These are phyloP conservation scores for Hordeum pubiflorum DNA, from an alignment of 202 grass and related monocot genomes.

Conservation along the genomic window DNA sequence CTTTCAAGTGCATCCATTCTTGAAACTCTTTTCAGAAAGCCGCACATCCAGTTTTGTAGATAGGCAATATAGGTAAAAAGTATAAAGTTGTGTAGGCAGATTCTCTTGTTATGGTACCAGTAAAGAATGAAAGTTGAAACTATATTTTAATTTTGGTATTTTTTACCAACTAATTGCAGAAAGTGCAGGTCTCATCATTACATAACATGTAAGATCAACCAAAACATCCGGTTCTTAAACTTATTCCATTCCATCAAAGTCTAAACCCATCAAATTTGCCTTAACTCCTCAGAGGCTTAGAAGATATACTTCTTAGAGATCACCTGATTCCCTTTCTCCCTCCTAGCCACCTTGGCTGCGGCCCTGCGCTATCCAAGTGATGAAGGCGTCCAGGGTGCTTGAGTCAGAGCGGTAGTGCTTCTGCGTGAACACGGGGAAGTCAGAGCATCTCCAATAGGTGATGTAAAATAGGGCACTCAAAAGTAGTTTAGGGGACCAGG, in stretches of 20 bases:
- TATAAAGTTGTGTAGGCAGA: not conserved
- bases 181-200: too few relatives aligned
- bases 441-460: not conserved
- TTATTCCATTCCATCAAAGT: not conserved
- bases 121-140: not conserved
- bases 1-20: constrained; percentile 9
- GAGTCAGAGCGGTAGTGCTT: constrained; percentile 60
- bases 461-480: too few relatives aligned
- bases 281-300: not conserved
- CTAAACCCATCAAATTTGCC: not conserved
- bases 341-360: not conserved
- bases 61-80: not conserved
- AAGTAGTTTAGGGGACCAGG: too few relatives aligned
- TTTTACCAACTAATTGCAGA: too few relatives aligned
- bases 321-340: not conserved
- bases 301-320: not conserved
- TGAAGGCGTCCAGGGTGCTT: constrained; percentile 60
- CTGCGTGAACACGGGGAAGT: constrained; percentile 72
- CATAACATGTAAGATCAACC: not conserved
- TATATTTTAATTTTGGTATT: not conserved
- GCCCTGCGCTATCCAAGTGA: not conserved
- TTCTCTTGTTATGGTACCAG: not conserved
- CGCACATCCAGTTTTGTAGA: not conserved
- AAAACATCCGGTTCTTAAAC: not conserved
- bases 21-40: not conserved